Percentiles rank a stretch among this genome's conserved stretches.
These are phyloP conservation scores for Neurospora crassa DNA, from an alignment of 2,329 filamentous ascomycete genomes.

Conservation along the genomic window DNA sequence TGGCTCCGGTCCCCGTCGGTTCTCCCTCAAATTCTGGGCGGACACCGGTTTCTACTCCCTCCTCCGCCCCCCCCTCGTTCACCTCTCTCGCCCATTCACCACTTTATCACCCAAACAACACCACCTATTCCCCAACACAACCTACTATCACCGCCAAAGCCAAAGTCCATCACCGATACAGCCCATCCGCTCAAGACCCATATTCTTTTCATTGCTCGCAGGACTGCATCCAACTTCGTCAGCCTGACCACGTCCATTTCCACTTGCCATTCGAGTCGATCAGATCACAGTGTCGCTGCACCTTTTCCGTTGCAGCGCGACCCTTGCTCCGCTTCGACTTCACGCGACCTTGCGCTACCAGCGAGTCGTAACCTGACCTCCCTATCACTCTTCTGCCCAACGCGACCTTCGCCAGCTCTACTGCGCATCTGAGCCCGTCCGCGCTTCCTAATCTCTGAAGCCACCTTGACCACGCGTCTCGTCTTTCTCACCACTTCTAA, in stretches of 20 bases:
- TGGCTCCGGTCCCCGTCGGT: not conserved
- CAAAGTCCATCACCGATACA: slow-evolving; percentile 8
- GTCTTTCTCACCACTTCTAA: not conserved
- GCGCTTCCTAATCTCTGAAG: not conserved
- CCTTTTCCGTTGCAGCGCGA: not conserved
- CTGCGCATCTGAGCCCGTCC: not conserved
- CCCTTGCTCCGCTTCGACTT: not conserved
- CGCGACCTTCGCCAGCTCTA: not conserved
- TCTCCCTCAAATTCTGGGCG: not conserved
- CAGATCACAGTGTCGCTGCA: not conserved
- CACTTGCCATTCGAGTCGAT: not conserved
- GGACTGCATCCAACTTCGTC: slow-evolving; percentile 27
- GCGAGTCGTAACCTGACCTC: not conserved
- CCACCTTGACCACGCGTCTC: not conserved
- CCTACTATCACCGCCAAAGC: slow-evolving; percentile 13
- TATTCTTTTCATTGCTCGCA: slow-evolving; percentile 15
- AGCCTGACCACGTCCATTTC: slow-evolving; percentile 12
- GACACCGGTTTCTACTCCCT: slow-evolving; percentile 1
- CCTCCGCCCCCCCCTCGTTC: not conserved
- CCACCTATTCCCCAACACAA: slow-evolving; percentile 7
- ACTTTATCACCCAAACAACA: not conserved
- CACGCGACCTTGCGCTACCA: not conserved
- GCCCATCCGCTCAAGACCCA: slow-evolving; percentile 10
- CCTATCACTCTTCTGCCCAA: not conserved
- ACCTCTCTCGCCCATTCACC: not conserved